These are phyloP conservation scores for Apiospora aurea DNA, from an alignment of 2,329 filamentous ascomycete genomes.

Conservation along the genomic window DNA sequence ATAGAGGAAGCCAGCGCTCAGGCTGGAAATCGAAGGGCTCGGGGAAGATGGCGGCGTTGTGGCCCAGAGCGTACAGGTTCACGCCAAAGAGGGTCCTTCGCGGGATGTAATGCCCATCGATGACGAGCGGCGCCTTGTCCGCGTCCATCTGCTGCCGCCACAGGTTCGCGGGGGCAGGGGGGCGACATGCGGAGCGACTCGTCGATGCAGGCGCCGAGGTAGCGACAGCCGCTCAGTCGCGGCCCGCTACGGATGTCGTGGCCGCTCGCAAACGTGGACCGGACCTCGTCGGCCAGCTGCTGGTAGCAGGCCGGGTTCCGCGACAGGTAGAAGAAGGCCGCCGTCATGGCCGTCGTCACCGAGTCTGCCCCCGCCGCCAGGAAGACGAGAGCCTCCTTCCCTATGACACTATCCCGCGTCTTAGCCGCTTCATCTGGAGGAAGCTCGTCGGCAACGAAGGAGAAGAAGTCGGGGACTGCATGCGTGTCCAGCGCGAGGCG, in stretches of 20 bases:
- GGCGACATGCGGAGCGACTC: constrained; percentile 10
- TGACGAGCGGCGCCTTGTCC: constrained; percentile 25
- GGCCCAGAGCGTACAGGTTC: neutral
- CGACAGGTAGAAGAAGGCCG: constrained; percentile 25
- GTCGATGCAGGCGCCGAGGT: neutral
- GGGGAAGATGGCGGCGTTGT: neutral
- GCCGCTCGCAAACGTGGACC: neutral
- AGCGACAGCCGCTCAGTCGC: neutral
- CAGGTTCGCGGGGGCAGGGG: neutral
- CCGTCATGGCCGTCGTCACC: constrained; percentile 24
- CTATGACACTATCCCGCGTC: constrained; percentile 34
- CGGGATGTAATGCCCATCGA: neutral
- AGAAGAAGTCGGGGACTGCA: constrained; percentile 37
- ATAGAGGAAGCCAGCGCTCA: neutral
- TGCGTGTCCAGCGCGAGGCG: constrained; percentile 31
- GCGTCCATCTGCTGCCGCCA: neutral
- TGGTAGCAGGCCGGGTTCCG: constrained; percentile 12
- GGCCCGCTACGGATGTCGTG: neutral
- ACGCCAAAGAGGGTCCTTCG: neutral
- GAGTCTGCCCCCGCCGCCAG: constrained; percentile 27
- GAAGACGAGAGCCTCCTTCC: constrained; percentile 34
- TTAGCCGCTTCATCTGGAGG: constrained; percentile 30
- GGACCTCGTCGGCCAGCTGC: constrained; percentile 22
- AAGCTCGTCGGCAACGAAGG: constrained; percentile 32
- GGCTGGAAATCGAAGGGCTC: constrained; percentile 1